These are phyloP conservation scores for Acidomyces sp. DNA, from an alignment of 495 filamentous ascomycete species.

Conservation along the genomic window DNA sequence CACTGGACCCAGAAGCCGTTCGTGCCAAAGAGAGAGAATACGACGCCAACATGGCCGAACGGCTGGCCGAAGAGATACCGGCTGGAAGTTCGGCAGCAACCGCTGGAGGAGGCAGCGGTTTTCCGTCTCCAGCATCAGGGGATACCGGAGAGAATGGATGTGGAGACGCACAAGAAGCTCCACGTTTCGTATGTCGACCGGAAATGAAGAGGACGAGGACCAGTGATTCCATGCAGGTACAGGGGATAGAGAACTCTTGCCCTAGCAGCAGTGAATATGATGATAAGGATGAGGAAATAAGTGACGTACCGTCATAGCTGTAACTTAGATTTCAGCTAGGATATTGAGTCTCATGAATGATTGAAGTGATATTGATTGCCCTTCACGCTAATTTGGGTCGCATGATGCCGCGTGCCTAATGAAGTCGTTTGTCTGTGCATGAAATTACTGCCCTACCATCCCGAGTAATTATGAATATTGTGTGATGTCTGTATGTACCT, in stretches of 20 bases:
- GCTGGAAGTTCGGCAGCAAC: conserved; percentile 32
- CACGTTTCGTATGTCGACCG: not conserved
- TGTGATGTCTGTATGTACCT: no score
- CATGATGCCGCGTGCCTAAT: no score
- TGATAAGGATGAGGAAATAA: no score
- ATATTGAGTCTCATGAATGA: no score
- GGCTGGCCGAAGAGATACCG: conserved; percentile 30
- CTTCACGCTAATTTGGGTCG: no score
- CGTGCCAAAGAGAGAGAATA: conserved; percentile 25
- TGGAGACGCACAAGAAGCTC: conserved; percentile 4
- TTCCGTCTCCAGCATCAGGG: conserved; percentile 23
- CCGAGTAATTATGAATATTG: no score
- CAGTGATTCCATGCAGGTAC: not conserved
- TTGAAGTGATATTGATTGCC: no score
- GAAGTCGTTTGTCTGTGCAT: no score
- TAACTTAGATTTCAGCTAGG: no score
- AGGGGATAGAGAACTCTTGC: not conserved
- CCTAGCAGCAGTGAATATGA: not conserved
- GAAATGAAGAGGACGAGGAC: not conserved
- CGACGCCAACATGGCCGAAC: conserved; percentile 26
- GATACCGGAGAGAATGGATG: no score
- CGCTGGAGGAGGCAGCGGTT: conserved; percentile 30
- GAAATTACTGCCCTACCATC: no score
- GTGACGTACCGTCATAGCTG: no score
- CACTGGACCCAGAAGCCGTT: conserved; percentile 22